Base-by-base conservation (phyloP, 306 rosid species). In the Sphenostylis stenocarpa region DNA sequence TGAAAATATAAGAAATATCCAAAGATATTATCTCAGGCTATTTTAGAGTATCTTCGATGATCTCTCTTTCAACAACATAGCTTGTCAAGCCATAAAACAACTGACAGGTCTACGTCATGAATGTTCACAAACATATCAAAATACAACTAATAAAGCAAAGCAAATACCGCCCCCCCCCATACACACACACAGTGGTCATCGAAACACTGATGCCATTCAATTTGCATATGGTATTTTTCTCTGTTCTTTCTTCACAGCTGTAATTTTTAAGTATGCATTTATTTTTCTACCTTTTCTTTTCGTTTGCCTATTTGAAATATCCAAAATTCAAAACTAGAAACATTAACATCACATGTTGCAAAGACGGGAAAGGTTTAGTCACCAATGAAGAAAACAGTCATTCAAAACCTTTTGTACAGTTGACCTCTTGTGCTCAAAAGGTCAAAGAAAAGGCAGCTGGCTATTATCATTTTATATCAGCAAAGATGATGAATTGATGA, bases 311-410 rank as follows among this genome's bases (percentile, higher is more conserved):
- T 13, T 5, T 10, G 19, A 4, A 57, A 36, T 48, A 16, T 16
- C 2, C 52, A 68, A 81, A 51, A 33, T 70, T 58, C 20, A 48
- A 17, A 62, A 67, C 62, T 52, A 53, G n/a, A 65, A 53, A 57
- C 62, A 72, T 81, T 49, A 39, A 17, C 75, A 60, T 61, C 38
- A 33, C 47, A 51, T 52, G 48, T 38, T 48, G 73, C 53, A 76
- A 62, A 62, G 47, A 8, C 64, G 36, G 43, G 9, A 29, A 28
- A 1, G 17, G n/a, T 80, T 29, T 44, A n/a, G 19, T 36, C 65
- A 39, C 72, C 39, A 48, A 36, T 44, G n/a, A n/a, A n/a, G n/a
- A n/a, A n/a, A n/a, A n/a, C n/a, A n/a, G n/a, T n/a, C n/a, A n/a
- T n/a, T n/a, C n/a, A n/a, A n/a, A n/a, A n/a, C n/a, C n/a, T 36